phyloP scores from a whole-genome alignment of 768 basidiomycete genomes.

The Boletus tylopilopsis region DNA sequence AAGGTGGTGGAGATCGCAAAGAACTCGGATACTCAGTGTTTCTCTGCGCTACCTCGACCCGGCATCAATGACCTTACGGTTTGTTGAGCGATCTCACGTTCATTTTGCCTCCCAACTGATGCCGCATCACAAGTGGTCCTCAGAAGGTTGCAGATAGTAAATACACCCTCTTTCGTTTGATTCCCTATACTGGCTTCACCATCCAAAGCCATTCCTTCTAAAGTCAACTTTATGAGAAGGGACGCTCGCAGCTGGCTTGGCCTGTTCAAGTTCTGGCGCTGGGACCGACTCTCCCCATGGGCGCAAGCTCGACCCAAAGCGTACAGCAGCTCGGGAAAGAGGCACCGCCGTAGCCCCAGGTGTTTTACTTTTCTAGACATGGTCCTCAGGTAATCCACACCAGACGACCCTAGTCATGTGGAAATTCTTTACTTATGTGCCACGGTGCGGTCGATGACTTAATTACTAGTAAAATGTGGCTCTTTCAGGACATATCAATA shows the following conservation, averaged over 20 bases:
- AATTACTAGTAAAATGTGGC: too few species aligned
- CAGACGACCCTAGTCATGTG: too few species aligned
- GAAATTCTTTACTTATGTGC: too few species aligned
- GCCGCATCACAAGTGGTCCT: constrained; percentile 32
- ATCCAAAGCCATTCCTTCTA: constrained; percentile 30
- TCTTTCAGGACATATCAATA: too few species aligned
- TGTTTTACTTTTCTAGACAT: too few species aligned
- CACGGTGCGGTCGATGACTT: neutral
- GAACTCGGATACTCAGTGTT: neutral
- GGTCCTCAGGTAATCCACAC: too few species aligned
- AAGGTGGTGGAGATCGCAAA: neutral
- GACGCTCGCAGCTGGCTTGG: constrained; percentile 34
- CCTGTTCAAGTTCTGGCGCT: constrained; percentile 38
- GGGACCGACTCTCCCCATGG: constrained; percentile 25
- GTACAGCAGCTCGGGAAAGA: too few species aligned
- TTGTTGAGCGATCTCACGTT: constrained; percentile 21
- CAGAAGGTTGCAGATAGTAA: constrained; percentile 22
- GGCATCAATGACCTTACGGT: constrained; percentile 22
- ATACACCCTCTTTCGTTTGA: too few species aligned
- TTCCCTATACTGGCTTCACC: neutral
- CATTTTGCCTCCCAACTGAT: constrained; percentile 32
- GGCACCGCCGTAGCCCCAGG: too few species aligned
- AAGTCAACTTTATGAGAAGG: constrained; percentile 40
- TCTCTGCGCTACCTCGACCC: constrained; percentile 7
- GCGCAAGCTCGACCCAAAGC: neutral